Evolutionary conservation across 371 early-diverging fungal genomes (phyloP).

Genomic region (Haplosporangium sp.): DNA sequence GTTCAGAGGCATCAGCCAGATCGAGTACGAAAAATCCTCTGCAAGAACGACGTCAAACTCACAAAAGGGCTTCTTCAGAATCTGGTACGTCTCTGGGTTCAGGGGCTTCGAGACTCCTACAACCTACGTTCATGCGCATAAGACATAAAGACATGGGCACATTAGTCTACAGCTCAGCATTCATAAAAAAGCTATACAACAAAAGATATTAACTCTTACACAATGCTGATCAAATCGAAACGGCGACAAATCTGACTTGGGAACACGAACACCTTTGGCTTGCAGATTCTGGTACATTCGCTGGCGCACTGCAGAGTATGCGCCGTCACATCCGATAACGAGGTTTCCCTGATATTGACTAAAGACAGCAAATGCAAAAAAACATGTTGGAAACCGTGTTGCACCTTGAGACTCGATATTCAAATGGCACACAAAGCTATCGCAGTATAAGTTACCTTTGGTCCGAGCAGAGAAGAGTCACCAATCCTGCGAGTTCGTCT

Average conservation of each 20-base stretch:
- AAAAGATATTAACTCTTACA: not conserved
- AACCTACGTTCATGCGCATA: no score
- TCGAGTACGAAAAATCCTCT: constrained; percentile 3
- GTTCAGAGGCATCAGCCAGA: constrained; percentile 11
- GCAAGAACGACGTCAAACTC: constrained; percentile 15
- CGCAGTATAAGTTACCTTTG: not conserved
- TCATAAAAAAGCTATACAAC: no score
- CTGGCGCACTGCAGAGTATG: constrained; percentile 16
- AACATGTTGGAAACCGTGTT: no score
- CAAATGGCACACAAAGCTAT: not conserved
- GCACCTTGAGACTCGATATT: no score
- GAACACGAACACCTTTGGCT: constrained; percentile 5
- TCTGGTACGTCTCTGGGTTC: constrained; percentile 5
- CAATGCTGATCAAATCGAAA: constrained; percentile 16
- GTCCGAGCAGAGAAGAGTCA: constrained; percentile 8
- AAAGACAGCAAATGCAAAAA: not conserved
- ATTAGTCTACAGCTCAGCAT: no score
- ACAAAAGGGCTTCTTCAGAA: constrained; percentile 6
- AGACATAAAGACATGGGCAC: not conserved
- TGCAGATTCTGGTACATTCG: constrained; percentile 12
- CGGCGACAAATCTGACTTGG: constrained; percentile 9
- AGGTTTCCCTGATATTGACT: constrained; percentile 2
- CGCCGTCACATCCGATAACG: constrained; percentile 17
- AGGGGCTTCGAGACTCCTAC: constrained; percentile 13
- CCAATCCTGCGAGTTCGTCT: not conserved